These are phyloP conservation scores for Erodium moschatum DNA, from an alignment of 441 rosid species.

Conservation along the genomic window DNA sequence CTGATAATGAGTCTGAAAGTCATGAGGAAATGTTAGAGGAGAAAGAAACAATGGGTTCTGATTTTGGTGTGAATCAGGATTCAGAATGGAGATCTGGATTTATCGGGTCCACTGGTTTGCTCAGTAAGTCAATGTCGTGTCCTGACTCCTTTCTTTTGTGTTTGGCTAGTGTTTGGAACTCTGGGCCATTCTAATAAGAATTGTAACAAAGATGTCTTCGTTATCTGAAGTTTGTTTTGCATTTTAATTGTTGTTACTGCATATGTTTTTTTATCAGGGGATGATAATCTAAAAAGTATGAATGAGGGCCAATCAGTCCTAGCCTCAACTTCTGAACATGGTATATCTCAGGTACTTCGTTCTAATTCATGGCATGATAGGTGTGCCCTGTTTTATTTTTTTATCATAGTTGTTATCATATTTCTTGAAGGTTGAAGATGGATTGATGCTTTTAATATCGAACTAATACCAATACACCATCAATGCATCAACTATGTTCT, in stretches of 20 bases:
- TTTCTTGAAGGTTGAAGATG: background rate
- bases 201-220: slow-evolving; percentile 6
- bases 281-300: slow-evolving; percentile 20
- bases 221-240: slow-evolving; percentile 14
- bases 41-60: slow-evolving; percentile 24
- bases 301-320: slow-evolving; percentile 25
- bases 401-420: background rate
- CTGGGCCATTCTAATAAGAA: background rate
- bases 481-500: background rate
- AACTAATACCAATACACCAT: background rate
- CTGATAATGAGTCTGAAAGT: slow-evolving; percentile 48
- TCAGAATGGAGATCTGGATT: slow-evolving; percentile 25
- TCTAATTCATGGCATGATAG: slow-evolving; percentile 8
- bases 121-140: slow-evolving; percentile 25
- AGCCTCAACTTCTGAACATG: slow-evolving; percentile 19
- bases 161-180: slow-evolving; percentile 2
- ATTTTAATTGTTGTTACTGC: slow-evolving; percentile 13
- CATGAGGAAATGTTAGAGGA: slow-evolving; percentile 27
- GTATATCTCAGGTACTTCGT: slow-evolving; percentile 31
- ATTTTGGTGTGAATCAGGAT: slow-evolving; percentile 25
- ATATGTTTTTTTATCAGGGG: slow-evolving; percentile 32
- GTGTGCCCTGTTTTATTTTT: background rate
- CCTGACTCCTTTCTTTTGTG: background rate
- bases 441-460: background rate
- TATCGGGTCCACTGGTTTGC: slow-evolving; percentile 21